Conservation (phyloP, 176 grass and related monocot genomes). For the Zea mays region DNA sequence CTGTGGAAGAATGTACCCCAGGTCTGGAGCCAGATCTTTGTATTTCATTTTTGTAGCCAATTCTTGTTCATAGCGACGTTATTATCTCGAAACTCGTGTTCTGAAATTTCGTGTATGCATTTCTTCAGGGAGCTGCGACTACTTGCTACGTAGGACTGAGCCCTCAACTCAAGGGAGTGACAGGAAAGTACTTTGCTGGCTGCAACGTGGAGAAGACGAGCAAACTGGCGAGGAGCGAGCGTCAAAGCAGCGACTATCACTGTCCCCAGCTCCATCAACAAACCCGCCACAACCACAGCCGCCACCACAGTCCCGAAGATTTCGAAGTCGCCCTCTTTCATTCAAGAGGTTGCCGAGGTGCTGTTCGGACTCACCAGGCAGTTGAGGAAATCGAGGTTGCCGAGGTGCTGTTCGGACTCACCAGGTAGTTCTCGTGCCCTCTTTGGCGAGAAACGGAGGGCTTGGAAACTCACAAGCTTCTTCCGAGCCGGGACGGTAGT, state of each 20-base stretch:
- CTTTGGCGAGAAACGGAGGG: no score
- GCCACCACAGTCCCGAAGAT: no score
- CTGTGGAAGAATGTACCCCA: no score
- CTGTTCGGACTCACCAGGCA: no score
- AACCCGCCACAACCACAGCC: slow-evolving; percentile 41
- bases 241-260: slow-evolving; percentile 43
- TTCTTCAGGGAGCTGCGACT: slow-evolving; percentile 78
- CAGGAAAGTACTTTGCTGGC: slow-evolving; percentile 77
- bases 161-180: slow-evolving; percentile 61
- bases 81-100: not conserved
- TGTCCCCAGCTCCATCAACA: slow-evolving; percentile 37
- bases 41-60: no score
- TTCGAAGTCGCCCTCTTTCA: slow-evolving; percentile 72
- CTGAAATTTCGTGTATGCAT: not conserved
- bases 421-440: slow-evolving; percentile 66
- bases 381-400: slow-evolving; percentile 99
- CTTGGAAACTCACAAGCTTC: no score
- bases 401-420: slow-evolving; percentile 92
- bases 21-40: no score
- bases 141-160: slow-evolving; percentile 72
- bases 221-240: not conserved
- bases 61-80: no score
- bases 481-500: no score
- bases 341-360: no score
- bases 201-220: slow-evolving; percentile 71